phyloP scores from a whole-genome alignment of 768 basidiomycete species.

The Tricholoma sp. region DNA sequence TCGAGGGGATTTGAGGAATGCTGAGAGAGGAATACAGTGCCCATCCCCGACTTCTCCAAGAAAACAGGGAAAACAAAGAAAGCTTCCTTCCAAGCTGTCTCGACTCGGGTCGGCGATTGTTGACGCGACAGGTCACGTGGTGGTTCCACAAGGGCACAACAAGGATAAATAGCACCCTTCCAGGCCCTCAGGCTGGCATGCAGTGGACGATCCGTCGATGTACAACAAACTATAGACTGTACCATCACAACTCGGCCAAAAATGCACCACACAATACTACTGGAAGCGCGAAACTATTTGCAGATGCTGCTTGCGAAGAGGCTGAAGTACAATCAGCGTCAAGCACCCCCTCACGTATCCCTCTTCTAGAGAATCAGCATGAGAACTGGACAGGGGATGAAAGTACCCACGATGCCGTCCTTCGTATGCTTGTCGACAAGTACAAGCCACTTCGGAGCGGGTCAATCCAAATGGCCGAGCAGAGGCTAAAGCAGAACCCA shows the following conservation, averaged over 20 bases:
- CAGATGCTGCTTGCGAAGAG: slow-evolving; percentile 56
- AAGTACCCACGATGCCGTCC: slow-evolving; percentile 58
- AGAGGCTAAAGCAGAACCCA: slow-evolving; percentile 53
- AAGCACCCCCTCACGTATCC: slow-evolving; percentile 11
- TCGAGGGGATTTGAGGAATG: slow-evolving; percentile 77
- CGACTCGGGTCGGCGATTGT: background rate
- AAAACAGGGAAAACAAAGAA: background rate
- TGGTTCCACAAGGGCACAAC: background rate
- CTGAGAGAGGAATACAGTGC: slow-evolving; percentile 46
- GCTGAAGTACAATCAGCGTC: slow-evolving; percentile 22
- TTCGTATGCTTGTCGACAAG: slow-evolving; percentile 84
- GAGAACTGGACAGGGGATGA: slow-evolving; percentile 82
- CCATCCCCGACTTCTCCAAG: slow-evolving; percentile 20
- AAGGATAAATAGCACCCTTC: background rate
- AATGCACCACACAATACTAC: background rate
- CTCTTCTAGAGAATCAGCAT: slow-evolving; percentile 38
- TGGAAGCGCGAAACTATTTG: slow-evolving; percentile 61
- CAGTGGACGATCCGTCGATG: background rate
- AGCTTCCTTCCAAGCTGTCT: background rate
- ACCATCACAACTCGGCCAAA: background rate
- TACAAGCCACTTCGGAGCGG: slow-evolving; percentile 76
- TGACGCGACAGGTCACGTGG: background rate
- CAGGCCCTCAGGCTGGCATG: too few species aligned
- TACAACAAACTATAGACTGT: background rate
- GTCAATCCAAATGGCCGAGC: slow-evolving; percentile 53